Evolutionary conservation across 2,329 filamentous ascomycete species (phyloP).

Genomic region (Aspergillus proliferans): DNA sequence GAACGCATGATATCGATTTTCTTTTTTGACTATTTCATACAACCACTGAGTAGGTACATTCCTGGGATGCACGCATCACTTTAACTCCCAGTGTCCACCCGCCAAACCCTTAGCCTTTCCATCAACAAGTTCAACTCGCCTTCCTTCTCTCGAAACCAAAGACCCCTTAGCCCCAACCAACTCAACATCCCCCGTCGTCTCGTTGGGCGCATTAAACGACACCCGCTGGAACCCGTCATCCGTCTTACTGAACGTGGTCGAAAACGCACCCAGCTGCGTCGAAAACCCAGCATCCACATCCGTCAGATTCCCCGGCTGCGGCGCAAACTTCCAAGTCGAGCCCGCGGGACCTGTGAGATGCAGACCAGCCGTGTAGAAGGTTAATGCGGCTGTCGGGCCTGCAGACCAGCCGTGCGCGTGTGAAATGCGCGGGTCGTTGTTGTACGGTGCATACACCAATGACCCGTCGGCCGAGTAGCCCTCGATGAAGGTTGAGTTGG

Average conservation of each 20-base stretch:
- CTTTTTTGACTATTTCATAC: neutral
- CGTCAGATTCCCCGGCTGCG: conserved; percentile 31
- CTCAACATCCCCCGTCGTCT: conserved; percentile 4
- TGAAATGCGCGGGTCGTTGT: conserved; percentile 42
- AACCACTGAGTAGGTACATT: neutral
- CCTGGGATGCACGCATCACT: neutral
- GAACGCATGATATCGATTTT: neutral
- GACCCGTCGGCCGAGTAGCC: conserved; percentile 43
- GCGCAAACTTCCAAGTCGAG: conserved; percentile 31
- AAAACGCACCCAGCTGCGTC: conserved; percentile 33
- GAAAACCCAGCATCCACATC: conserved; percentile 33
- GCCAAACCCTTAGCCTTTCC: conserved; percentile 2
- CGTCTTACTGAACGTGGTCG: conserved; percentile 2
- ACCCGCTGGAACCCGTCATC: conserved; percentile 1
- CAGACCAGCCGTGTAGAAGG: conserved; percentile 38
- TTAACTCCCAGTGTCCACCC: conserved; percentile 8
- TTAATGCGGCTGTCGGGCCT: conserved; percentile 42
- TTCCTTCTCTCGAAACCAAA: conserved; percentile 5
- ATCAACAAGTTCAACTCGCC: conserved; percentile 6
- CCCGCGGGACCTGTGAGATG: conserved; percentile 33
- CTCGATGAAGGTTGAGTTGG: conserved; percentile 48
- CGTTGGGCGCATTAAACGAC: conserved; percentile 4
- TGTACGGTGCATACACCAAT: conserved; percentile 46
- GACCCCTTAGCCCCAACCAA: conserved; percentile 5
- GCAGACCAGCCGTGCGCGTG: conserved; percentile 50